These are phyloP conservation scores for Mycena capillaripes DNA, from an alignment of 768 basidiomycete genomes.

Conservation along the genomic window DNA sequence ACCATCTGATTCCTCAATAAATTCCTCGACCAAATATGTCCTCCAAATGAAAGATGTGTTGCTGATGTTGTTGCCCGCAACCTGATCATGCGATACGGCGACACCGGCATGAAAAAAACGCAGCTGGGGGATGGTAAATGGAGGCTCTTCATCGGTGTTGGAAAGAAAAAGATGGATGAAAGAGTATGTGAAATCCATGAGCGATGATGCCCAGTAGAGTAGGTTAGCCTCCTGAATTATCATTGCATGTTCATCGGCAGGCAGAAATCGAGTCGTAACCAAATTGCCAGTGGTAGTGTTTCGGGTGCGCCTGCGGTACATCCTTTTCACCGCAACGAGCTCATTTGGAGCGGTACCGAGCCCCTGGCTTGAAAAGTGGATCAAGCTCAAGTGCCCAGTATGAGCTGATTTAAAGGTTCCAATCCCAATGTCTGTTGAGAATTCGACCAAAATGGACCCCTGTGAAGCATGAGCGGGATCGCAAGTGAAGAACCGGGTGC, in stretches of 20 bases:
- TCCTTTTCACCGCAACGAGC: slow-evolving; percentile 9
- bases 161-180: background rate
- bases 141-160: background rate
- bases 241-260: slow-evolving; percentile 4
- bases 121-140: background rate
- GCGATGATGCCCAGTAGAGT: slow-evolving; percentile 13
- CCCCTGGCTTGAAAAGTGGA: background rate
- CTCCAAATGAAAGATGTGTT: background rate
- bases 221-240: slow-evolving; percentile 11
- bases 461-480: background rate
- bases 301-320: background rate
- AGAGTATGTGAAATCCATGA: slow-evolving; percentile 20
- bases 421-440: background rate
- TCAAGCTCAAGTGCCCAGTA: background rate
- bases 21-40: slow-evolving; percentile 38
- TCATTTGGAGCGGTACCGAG: background rate
- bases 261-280: background rate
- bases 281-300: background rate
- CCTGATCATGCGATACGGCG: slow-evolving; percentile 4
- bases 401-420: slow-evolving; percentile 17
- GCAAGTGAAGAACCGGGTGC: background rate
- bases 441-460: background rate
- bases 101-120: slow-evolving; percentile 11
- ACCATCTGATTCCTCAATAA: slow-evolving; percentile 24
- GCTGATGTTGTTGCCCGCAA: background rate